Evolutionary conservation across 257 asterid species (phyloP).

Genomic region (Solanum rostratum): DNA sequence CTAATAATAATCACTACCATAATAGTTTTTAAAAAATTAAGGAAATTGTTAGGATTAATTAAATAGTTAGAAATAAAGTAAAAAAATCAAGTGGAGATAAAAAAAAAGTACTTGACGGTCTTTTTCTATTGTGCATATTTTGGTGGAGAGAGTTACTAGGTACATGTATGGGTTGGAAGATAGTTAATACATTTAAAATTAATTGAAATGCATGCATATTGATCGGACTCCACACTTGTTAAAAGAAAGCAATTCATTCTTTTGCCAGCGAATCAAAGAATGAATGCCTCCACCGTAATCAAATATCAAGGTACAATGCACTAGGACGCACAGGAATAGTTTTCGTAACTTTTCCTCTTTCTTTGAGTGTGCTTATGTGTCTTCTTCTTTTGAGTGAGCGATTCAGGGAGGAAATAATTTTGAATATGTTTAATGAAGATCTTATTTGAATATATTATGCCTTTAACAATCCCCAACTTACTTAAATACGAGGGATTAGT

Average conservation of each 20-base stretch:
- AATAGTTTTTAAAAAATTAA: neutral
- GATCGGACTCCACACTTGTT: neutral
- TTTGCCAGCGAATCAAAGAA: too few species aligned
- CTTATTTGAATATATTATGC: neutral
- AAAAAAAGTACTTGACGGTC: rapidly evolving
- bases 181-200: rapidly evolving
- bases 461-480: neutral
- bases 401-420: neutral
- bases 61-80: neutral
- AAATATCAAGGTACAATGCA: too few species aligned
- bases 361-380: too few species aligned
- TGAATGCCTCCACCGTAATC: too few species aligned
- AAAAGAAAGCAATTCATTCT: too few species aligned
- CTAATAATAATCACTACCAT: neutral
- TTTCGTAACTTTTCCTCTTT: too few species aligned
- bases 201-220: neutral
- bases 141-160: neutral
- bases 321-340: too few species aligned
- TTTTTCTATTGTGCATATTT: neutral
- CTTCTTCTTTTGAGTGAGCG: too few species aligned
- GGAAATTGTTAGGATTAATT: neutral
- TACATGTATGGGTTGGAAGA: neutral
- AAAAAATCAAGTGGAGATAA: rapidly evolving
- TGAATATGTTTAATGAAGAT: neutral
- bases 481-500: neutral